Percentiles rank a stretch among this genome's conserved stretches.
Conservation (phyloP, 768 basidiomycete species). For the Tulasnella calospora region DNA sequence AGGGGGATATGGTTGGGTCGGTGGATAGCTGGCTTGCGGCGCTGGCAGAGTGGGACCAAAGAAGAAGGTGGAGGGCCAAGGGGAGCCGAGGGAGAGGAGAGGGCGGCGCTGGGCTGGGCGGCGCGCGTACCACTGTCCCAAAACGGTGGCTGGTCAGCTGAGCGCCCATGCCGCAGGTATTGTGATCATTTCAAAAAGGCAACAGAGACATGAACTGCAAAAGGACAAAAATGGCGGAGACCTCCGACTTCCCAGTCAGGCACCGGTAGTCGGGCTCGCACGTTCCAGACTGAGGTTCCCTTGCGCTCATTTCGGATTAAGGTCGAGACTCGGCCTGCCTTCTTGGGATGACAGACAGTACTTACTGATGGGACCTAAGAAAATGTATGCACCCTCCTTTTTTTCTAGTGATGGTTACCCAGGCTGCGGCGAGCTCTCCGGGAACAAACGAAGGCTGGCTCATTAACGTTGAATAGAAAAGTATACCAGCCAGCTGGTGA, state of each 20-base stretch:
- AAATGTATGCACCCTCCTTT: background rate
- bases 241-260: background rate
- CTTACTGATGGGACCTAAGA: background rate
- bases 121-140: background rate
- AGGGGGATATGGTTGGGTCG: background rate
- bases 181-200: background rate
- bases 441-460: background rate
- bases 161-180: background rate
- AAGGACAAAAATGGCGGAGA: background rate
- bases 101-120: background rate
- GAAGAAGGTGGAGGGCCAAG: background rate
- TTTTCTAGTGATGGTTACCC: background rate
- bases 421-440: background rate
- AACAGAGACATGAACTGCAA: background rate
- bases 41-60: background rate
- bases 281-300: background rate
- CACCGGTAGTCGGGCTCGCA: background rate
- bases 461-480: background rate
- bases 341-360: background rate
- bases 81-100: background rate
- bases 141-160: background rate
- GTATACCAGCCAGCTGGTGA: background rate
- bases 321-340: conserved; percentile 1
- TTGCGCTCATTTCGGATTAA: conserved; percentile 1
- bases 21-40: background rate